These are phyloP conservation scores for Butyriboletus loyo DNA, from an alignment of 768 basidiomycete species.

Conservation along the genomic window DNA sequence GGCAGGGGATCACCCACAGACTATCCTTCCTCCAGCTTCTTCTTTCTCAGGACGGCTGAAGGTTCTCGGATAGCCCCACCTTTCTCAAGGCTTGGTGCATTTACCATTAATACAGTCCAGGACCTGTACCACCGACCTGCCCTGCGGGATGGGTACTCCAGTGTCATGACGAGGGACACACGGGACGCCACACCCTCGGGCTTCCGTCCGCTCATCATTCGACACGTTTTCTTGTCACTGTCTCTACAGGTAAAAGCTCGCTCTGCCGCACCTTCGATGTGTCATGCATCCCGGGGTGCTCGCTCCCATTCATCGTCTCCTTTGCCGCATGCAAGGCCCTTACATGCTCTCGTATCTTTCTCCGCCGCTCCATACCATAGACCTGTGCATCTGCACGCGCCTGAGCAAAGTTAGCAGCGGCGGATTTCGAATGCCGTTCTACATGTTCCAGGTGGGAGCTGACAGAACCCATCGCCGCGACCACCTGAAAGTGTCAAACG, in stretches of 20 bases:
- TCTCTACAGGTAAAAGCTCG: neutral
- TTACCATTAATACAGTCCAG: neutral
- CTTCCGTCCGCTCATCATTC: neutral
- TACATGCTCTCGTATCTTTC: conserved; percentile 49
- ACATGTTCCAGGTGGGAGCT: conserved; percentile 36
- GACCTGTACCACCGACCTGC: neutral
- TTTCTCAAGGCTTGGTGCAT: neutral
- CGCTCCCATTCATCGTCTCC: neutral
- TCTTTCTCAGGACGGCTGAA: neutral
- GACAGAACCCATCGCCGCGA: neutral
- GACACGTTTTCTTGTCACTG: neutral
- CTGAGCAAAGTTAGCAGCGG: conserved; percentile 55
- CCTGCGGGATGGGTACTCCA: neutral
- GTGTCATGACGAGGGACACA: neutral
- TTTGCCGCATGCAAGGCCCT: conserved; percentile 25
- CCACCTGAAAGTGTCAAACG: conserved; percentile 2
- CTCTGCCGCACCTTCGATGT: neutral
- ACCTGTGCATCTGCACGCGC: conserved; percentile 57
- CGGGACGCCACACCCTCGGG: neutral
- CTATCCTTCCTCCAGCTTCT: neutral
- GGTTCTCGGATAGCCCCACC: neutral
- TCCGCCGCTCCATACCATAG: conserved; percentile 51
- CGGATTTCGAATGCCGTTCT: conserved; percentile 43
- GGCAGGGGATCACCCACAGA: neutral
- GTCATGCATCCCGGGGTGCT: neutral